Evolutionary conservation across 768 basidiomycete species (phyloP), one percentile per base, ranked within the genome.

Genomic region (Leccinum broughii): DNA sequence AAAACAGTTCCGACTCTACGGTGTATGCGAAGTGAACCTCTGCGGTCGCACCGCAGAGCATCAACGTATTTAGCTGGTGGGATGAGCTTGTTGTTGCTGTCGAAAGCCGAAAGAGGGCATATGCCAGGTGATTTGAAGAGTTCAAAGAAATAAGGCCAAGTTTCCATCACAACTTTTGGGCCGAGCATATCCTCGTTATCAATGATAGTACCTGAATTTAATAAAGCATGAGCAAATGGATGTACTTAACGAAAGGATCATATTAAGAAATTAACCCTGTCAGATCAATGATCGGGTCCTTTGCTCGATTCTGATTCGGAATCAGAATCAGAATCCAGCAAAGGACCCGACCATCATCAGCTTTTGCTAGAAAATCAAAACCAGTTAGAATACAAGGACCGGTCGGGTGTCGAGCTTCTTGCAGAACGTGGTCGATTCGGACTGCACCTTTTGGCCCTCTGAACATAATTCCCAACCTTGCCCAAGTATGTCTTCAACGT

Each of bases 401-500:
- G 93, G 92, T 9, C 88, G 83, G 0, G 95, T 17, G 7, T 8
- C 15, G 11, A 39, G 17, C 39, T 39, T 39, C 75, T 92, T 92
- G 51, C 93, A 86, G 84, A 99, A 99, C 0, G 92, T 90, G 5
- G 85, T 78, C 51, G 86, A 89, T 75, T 98, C 97, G 28, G 89
- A 87, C 68, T 97, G 94, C 1, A 99, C 88, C 68, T 94, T 95
- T 75, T 97, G 95, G 6, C 96, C 97, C 68, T 99, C 96, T n/a
- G 96, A 94, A 67, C 98, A 98, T 62, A 94, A 86, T 70, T 98
- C 95, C 96, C 96, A 99, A 7, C 93, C 96, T 74, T 93, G 96
- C 5, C 96, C 92, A 6, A 99, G 86, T 2, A 99, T 96, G 72
- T 98, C 95, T 70, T 98, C 96, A 53, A 98, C 95, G 15, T 95